phyloP scores from a whole-genome alignment of 1,139 yeast species.

The Zygotorulaspora mrakii region DNA sequence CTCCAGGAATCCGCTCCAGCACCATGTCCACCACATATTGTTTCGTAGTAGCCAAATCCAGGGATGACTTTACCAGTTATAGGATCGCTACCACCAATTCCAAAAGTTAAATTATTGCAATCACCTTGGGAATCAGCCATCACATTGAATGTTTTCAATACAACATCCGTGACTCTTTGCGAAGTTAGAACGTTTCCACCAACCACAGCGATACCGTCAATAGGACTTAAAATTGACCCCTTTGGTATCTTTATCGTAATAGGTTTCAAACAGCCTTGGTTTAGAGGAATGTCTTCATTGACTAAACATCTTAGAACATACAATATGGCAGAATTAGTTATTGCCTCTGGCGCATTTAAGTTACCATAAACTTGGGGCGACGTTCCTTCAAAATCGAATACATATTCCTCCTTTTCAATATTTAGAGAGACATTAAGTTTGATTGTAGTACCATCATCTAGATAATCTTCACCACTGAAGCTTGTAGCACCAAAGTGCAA shows the following conservation, averaged over 20 bases:
- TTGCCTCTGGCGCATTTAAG: conserved; percentile 66
- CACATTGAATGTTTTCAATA: conserved; percentile 69
- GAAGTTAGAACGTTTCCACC: conserved; percentile 90
- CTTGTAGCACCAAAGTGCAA: conserved; percentile 26
- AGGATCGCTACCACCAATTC: conserved; percentile 44
- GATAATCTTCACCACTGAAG: conserved; percentile 40
- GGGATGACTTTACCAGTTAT: conserved; percentile 40
- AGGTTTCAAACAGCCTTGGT: conserved; percentile 79
- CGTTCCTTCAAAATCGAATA: conserved; percentile 48
- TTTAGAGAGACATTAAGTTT: conserved; percentile 42
- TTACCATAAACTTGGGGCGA: conserved; percentile 59
- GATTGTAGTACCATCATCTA: conserved; percentile 49
- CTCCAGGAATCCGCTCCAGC: conserved; percentile 58
- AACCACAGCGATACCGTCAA: conserved; percentile 76
- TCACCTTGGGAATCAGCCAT: conserved; percentile 80
- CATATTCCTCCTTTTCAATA: conserved; percentile 39
- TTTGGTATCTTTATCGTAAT: conserved; percentile 62
- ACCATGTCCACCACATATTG: conserved; percentile 69
- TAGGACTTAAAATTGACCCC: conserved; percentile 66
- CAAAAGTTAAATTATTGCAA: conserved; percentile 71
- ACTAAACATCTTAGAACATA: conserved; percentile 75
- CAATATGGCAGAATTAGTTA: conserved; percentile 74
- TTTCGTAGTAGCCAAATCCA: conserved; percentile 71
- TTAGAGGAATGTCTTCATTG: conserved; percentile 73
- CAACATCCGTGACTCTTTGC: conserved; percentile 76